phyloP scores from a whole-genome alignment of 164 flowering plant species.

The Chloranthus sessilifolius region DNA sequence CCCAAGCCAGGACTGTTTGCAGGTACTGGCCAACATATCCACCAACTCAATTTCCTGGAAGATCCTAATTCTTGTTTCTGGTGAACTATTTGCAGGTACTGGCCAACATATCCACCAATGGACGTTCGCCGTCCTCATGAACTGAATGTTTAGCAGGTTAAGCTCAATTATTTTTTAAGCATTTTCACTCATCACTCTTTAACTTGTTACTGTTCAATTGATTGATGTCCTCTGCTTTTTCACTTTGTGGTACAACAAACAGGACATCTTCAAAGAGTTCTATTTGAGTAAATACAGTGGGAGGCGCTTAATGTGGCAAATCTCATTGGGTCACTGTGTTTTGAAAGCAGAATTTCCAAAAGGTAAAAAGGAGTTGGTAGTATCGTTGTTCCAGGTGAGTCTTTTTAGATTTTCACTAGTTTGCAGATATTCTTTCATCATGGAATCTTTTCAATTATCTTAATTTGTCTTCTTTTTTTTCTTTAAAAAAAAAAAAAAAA shows the following conservation, averaged over 20 bases:
- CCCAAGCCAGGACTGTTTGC: too few relatives aligned
- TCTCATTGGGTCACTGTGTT: constrained; percentile 89
- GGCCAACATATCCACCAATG: constrained; percentile 99
- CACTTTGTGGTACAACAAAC: constrained; percentile 7
- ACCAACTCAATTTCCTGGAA: too few relatives aligned
- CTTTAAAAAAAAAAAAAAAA: too few relatives aligned
- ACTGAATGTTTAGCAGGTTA: constrained; percentile 85
- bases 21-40: too few relatives aligned
- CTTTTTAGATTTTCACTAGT: not conserved
- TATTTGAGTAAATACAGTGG: constrained; percentile 88
- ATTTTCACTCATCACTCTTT: not conserved
- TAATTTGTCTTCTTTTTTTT: too few relatives aligned
- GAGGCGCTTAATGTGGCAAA: constrained; percentile 96
- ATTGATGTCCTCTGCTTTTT: constrained; percentile 3
- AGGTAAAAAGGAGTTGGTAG: constrained; percentile 92
- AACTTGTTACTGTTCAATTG: not conserved
- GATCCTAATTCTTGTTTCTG: too few relatives aligned
- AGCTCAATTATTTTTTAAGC: not conserved
- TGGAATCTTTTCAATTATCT: not conserved
- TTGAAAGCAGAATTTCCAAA: constrained; percentile 81
- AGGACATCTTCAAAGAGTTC: constrained; percentile 96
- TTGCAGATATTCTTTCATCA: constrained; percentile 1
- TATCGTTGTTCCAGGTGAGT: constrained; percentile 88
- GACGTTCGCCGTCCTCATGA: constrained; percentile 92
- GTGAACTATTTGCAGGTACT: constrained; percentile 46